A percentile compares a stretch with the other conserved stretches of the same genome.
Evolutionary conservation across 805 yeast species (phyloP).

Genomic region (Nematodospora valgi): DNA sequence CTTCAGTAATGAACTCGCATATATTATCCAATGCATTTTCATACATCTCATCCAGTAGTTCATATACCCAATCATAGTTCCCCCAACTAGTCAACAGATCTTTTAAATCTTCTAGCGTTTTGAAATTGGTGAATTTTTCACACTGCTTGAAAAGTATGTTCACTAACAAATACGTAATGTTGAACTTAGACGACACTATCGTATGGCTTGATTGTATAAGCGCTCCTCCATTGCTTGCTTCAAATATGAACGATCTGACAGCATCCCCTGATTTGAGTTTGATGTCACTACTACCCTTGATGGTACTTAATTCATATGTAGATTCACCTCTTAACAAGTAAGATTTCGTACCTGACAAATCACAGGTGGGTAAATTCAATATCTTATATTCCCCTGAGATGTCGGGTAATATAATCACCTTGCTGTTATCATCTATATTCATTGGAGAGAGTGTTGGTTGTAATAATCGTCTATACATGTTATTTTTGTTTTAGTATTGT

Average conservation of each 20-base stretch:
- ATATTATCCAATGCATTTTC: constrained; percentile 19
- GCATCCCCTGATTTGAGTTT: constrained; percentile 24
- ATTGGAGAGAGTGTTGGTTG: no score
- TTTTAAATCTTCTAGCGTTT: constrained; percentile 43
- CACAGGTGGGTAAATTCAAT: constrained; percentile 11
- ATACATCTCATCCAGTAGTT: constrained; percentile 20
- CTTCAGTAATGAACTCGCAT: constrained; percentile 32
- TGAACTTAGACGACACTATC: constrained; percentile 39
- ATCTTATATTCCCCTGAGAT: constrained; percentile 10
- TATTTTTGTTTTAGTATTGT: not conserved
- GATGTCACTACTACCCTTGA: constrained; percentile 26
- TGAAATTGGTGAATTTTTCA: constrained; percentile 25
- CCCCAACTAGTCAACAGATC: constrained; percentile 30
- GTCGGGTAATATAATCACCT: constrained; percentile 15
- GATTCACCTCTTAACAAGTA: constrained; percentile 13
- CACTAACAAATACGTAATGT: constrained; percentile 38
- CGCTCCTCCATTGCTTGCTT: constrained; percentile 23
- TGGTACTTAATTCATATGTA: constrained; percentile 38
- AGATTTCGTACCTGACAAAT: constrained; percentile 7
- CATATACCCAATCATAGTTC: constrained; percentile 25
- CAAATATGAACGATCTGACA: constrained; percentile 40
- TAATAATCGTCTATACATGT: not conserved
- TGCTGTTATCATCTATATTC: no score
- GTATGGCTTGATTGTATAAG: constrained; percentile 40
- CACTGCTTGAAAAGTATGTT: constrained; percentile 25